Conservation (phyloP, 2,329 filamentous ascomycete species). For the Scolecobasidium constrictum region DNA sequence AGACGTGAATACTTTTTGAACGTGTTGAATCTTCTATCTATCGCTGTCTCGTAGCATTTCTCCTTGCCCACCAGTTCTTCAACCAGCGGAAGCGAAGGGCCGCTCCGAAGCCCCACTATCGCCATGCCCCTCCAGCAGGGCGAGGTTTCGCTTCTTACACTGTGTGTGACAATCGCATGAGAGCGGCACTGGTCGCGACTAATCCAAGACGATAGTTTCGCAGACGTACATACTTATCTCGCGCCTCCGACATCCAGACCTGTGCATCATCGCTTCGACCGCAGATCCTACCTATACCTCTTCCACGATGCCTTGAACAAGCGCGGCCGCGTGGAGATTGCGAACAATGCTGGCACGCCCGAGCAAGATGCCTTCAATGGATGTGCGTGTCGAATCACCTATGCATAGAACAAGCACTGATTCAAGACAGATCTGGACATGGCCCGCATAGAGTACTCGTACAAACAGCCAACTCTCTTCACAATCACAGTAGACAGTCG, state of each 20-base stretch:
- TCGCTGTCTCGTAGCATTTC: too few species aligned
- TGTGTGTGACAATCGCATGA: slow-evolving; percentile 33
- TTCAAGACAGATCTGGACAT: slow-evolving; percentile 48
- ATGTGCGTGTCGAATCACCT: slow-evolving; percentile 36
- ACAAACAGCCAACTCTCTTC: slow-evolving; percentile 63
- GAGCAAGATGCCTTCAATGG: slow-evolving; percentile 74
- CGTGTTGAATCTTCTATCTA: too few species aligned
- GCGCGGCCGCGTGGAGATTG: slow-evolving; percentile 62
- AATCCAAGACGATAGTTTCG: too few species aligned
- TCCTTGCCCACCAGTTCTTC: too few species aligned
- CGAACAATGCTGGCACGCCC: slow-evolving; percentile 61
- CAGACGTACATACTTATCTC: slow-evolving; percentile 72
- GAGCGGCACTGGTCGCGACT: too few species aligned
- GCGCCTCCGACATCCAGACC: slow-evolving; percentile 54
- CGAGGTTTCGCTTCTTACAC: slow-evolving; percentile 34
- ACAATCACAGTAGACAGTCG: slow-evolving; percentile 49
- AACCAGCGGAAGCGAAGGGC: too few species aligned
- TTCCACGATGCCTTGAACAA: slow-evolving; percentile 62
- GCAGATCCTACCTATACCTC: slow-evolving; percentile 68
- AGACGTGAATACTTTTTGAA: too few species aligned
- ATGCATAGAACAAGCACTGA: not conserved
- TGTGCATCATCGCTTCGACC: slow-evolving; percentile 71
- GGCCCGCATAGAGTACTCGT: slow-evolving; percentile 56
- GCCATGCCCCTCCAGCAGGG: slow-evolving; percentile 39
- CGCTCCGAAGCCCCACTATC: too few species aligned